Base-by-base conservation (phyloP, 1,284 basidiomycete genomes). In the Malassezia brasiliensis region DNA sequence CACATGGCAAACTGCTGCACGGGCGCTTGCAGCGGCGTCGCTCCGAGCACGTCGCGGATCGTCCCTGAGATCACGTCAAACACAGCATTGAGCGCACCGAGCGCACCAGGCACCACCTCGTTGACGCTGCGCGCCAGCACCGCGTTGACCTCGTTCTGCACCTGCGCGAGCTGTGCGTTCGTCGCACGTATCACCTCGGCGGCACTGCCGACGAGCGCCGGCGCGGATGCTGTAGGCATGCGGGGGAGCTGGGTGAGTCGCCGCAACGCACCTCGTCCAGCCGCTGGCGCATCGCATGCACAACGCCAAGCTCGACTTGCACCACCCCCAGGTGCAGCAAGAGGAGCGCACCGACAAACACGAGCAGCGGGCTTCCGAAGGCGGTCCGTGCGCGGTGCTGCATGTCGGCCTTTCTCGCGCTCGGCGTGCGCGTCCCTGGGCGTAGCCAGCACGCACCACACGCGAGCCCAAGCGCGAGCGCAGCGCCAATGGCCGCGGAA, bases 11-110 rank as follows among this genome's bases (percentile, higher is more conserved):
- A 57, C n/a, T 52, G 39, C 9, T 17, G 3, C 9, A 42, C 55
- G 9, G 55, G 55, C 32, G n/a, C 35, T 15, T 46, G 30, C 20
- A 57, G 12, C 22, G 55, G 50, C 46, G 55, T 57, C 3, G 12
- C 30, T 10, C 39, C 50, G 4, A 57, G 37, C 9, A 41, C 19
- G 19, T 57, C 50, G 40, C 37, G 20, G 30, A 57, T 22, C 15
- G 55, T 57, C 20, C 19, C 50, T 6, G 45, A 22, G n/a, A 52
- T 32, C 9, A 50, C 30, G 20, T 48, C 50, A 7, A 47, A 20
- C 9, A 47, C 39, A 6, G 28, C 45, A 19, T 57, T 31, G 10
- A 57, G 50, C 50, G 44, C 46, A 1, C 12, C 31, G 22, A 50
- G 35, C n/a, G 46, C 41, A n/a, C 31, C 22, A 6, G 36, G 42